A percentile compares a stretch with the other conserved stretches of the same genome.
These are phyloP conservation scores for Carpinus viminea DNA, from an alignment of 306 rosid species.

Conservation along the genomic window DNA sequence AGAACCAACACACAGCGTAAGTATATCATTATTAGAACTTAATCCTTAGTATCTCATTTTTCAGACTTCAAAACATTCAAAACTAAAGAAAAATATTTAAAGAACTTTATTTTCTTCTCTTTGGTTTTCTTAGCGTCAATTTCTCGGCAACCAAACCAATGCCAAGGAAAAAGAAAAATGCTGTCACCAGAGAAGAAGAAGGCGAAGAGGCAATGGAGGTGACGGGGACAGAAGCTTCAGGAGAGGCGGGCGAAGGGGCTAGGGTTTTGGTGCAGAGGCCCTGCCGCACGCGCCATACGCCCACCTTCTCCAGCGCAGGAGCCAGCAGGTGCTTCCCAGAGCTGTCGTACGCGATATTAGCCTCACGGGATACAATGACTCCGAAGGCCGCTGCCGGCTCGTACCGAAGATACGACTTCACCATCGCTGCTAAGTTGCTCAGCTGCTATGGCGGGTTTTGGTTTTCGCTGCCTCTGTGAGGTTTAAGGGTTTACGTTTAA, in stretches of 20 bases:
- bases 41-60: too few relatives aligned
- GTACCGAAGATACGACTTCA: constrained; percentile 84
- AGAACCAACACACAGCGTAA: too few relatives aligned
- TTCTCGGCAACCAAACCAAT: background rate
- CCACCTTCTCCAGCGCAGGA: constrained; percentile 83
- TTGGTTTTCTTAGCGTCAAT: background rate
- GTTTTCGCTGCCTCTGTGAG: background rate
- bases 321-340: constrained; percentile 86
- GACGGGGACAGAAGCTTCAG: constrained; percentile 65
- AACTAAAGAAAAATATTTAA: background rate
- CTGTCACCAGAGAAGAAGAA: constrained; percentile 49
- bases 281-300: constrained; percentile 88
- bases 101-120: background rate
- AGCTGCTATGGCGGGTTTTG: constrained; percentile 7
- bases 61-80: too few relatives aligned
- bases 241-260: constrained; percentile 48
- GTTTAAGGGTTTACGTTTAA: constrained; percentile 8
- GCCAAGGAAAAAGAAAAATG: background rate
- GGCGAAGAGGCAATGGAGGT: constrained; percentile 66
- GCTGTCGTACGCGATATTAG: constrained; percentile 66
- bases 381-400: constrained; percentile 83
- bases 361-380: constrained; percentile 74
- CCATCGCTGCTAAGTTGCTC: constrained; percentile 57
- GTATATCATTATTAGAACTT: too few relatives aligned
- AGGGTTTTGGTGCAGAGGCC: constrained; percentile 80